Conservation (phyloP, 2,329 filamentous ascomycete genomes). For the Penicillium glabrum region DNA sequence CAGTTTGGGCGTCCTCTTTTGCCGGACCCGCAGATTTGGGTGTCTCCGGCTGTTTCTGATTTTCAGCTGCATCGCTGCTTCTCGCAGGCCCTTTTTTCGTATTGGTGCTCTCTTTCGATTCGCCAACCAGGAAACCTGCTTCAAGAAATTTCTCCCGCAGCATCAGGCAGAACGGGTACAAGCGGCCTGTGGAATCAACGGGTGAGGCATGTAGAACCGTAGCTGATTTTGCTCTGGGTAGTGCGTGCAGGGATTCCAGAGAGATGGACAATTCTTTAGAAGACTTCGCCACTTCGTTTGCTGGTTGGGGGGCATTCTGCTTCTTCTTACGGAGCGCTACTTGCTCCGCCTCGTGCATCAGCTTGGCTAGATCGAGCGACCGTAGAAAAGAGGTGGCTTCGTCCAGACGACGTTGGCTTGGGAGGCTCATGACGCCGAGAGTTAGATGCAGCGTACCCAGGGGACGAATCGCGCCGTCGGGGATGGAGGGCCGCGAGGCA, state of each 20-base stretch:
- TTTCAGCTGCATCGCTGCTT: neutral
- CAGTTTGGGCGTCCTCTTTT: slow-evolving; percentile 5
- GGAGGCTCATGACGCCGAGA: slow-evolving; percentile 78
- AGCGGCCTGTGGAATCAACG: slow-evolving; percentile 38
- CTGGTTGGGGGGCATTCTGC: neutral
- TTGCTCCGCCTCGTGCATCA: slow-evolving; percentile 40
- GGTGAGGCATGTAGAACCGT: slow-evolving; percentile 43
- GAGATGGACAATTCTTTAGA: slow-evolving; percentile 15
- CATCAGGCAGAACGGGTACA: slow-evolving; percentile 43
- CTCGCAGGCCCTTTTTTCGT: neutral
- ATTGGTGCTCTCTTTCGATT: neutral
- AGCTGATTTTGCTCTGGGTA: slow-evolving; percentile 36
- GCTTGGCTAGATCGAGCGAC: slow-evolving; percentile 43
- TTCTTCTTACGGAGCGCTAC: slow-evolving; percentile 7
- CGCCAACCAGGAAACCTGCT: slow-evolving; percentile 42
- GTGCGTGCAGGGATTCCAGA: slow-evolving; percentile 43
- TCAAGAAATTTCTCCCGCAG: slow-evolving; percentile 44
- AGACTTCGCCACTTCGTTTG: neutral
- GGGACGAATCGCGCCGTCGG: slow-evolving; percentile 69
- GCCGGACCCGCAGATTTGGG: neutral
- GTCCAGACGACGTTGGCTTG: slow-evolving; percentile 49
- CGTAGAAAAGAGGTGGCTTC: slow-evolving; percentile 48
- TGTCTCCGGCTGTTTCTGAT: neutral
- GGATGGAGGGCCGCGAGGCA: slow-evolving; percentile 52
- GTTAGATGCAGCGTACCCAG: slow-evolving; percentile 82